Evolutionary conservation across 345 rosid species (phyloP), one percentile per base, ranked within the genome.

Genomic region (Pistacia vera): DNA sequence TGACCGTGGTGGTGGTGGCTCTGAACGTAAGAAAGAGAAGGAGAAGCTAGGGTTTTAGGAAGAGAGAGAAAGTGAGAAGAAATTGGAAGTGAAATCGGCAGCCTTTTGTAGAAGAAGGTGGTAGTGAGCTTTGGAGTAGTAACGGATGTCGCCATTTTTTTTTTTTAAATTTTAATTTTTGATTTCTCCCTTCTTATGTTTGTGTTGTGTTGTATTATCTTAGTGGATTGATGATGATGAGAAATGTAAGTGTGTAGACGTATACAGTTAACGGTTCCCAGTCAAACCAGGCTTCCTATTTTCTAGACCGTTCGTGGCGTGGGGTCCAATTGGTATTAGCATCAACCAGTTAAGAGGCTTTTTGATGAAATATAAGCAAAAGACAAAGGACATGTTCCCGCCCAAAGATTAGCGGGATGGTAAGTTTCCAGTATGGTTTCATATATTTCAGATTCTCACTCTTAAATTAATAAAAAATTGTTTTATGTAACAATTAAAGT

Each of bases 71-170:
- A 70, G 79, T 33, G 77, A 78, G 80, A 77, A 20, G 82, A 63
- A 52, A 82, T 52, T 61, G 77, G 75, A 54, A 70, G 55, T 1
- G 87, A 14, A 71, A 73, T 44, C 2, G 87, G 88, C 55, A 89
- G 79, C 25, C 73, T 89, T 54, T 68, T 79, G 81, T 82, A 80
- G 58, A 85, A 80, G 62, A 85, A 57, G 66, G 85, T 64, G 44
- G 87, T 73, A 4, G 91, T 72, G 4, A 94, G 90, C 83, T 83
- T 89, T 8, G 98, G 92, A 30, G 96, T 79, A 28, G 95, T 65
- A 11, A 84, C 76, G 67, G 85, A 77, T 9, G 85, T 58, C 9
- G 88, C 90, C 91, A 87, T 86, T 58, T 49, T 66, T 73, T 14
- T 56, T 57, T 51, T 13, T 38, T 38, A 18, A 48, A 2, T 20